Base-by-base conservation (phyloP, 73 alveolate species). In the Paramecium sonneborni region DNA sequence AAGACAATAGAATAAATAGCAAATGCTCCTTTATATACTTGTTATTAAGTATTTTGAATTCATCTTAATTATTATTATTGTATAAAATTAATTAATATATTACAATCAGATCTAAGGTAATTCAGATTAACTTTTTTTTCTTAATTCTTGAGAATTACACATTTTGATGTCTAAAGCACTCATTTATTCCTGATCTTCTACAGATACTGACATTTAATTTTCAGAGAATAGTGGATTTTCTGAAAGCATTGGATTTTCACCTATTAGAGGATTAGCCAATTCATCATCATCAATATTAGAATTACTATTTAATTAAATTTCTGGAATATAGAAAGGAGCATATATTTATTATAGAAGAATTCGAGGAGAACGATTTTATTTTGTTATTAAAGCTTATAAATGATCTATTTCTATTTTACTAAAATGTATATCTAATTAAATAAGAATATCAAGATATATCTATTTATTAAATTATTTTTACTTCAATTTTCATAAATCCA, bases 181-280 rank as follows among this genome's bases (percentile, higher is more conserved):
- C 87, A 62, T 62, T 62, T 62, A 12, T n/a, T 62, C 84, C 15
- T 52, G 68, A 52, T 52, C 68, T 52, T 52, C 68, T 11, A 52
- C 18, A 3, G 68, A 52, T 62, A 62, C 84, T 7, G 84, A 26
- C 39, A 62, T 12, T 30, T 62, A 6, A 26, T 30, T 62, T 26
- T 62, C 44, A 30, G 84, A 62, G 84, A 30, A 62, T 30, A 62
- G 20, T 23, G 84, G 84, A 62, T 62, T 62, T 12, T 35, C 87
- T 15, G 87, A 74, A 0, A 39, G 41, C 87, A 74, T 74, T 28
- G 87, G 87, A 74, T 74, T 74, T 8, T 74, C 87, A 62, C 84
- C 43, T 23, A 62, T 12, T 15, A 74, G 20, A 24, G 39, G 39
- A 37, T 74, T 74, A 3, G 58, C 62, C 10, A 62, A 62, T 32